Evolutionary conservation across 2,329 filamentous ascomycete species (phyloP), one percentile per base, ranked within the genome.

Genomic region (Ophiostoma fasciatum): DNA sequence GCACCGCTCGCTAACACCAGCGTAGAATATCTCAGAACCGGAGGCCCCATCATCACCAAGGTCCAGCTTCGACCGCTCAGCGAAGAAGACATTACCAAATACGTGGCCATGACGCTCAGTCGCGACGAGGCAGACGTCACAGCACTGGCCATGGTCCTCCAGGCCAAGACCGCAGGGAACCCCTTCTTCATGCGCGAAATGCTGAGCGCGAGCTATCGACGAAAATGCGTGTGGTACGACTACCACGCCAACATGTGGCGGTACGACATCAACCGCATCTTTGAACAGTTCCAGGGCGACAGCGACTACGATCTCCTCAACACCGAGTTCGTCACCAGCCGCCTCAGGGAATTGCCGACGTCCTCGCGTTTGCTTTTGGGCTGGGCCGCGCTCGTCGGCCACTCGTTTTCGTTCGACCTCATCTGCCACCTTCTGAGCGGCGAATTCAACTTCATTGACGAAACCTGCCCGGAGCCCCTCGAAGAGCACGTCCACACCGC

Each of bases 171-270:
- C 8, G 72, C 72, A 19, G 87, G 87, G 2, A 94, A 93, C 42
- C 79, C 85, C 0, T 94, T 94, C 49, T 92, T 90, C 49, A 81
- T 94, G 54, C 71, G 83, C 37, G 83, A 94, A 57, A 92, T 94
- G 70, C 68, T 94, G 5, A 82, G 82, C 49, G 78, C 80, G 4
- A 92, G 83, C 52, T 78, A 93, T 53, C 74, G 82, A 28, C 90
- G 83, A 51, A 78, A 78, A 46, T 93, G 82, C 53, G 80, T 94
- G 33, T 93, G 78, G 71, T 94, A 93, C 55, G 84, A 85, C 42
- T 94, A 90, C 66, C 76, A 75, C 46, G 73, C 79, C 44, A 82
- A 76, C 31, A 68, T 71, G 31, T 96, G 88, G 88, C 68, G 79
- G 30, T 94, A 78, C 51, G 80, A 92, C 49, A 60, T 94, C 10